Evolutionary conservation across 257 asterid genomes (phyloP).

Genomic region (Nyctanthes arbortristis): DNA sequence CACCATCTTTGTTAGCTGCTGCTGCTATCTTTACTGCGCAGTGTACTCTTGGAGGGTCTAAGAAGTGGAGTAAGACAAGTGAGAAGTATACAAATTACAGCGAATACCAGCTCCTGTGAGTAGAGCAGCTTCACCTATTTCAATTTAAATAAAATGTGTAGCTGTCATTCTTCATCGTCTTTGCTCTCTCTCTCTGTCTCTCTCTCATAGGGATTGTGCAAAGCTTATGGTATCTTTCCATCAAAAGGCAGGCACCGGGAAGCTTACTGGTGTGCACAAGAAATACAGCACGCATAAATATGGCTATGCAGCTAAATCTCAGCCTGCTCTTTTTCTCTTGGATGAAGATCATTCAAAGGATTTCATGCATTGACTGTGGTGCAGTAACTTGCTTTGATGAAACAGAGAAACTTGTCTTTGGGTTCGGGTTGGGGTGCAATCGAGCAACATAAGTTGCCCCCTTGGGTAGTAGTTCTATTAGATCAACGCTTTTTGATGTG

Average conservation of each 20-base stretch:
- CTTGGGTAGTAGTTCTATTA: background rate
- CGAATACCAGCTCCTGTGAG: constrained; percentile 72
- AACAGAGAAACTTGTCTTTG: background rate
- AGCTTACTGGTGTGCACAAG: constrained; percentile 72
- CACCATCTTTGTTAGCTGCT: constrained; percentile 84
- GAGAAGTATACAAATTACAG: constrained; percentile 59
- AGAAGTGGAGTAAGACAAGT: constrained; percentile 67
- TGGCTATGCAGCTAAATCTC: constrained; percentile 61
- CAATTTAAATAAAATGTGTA: background rate
- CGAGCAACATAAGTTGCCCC: background rate
- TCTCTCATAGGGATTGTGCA: constrained; percentile 63
- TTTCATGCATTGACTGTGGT: background rate
- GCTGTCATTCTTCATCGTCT: background rate
- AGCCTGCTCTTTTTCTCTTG: constrained; percentile 65
- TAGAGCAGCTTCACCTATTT: background rate
- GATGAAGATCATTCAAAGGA: background rate
- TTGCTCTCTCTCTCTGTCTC: background rate
- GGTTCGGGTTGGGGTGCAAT: background rate
- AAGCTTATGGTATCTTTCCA: constrained; percentile 67
- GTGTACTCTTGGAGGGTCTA: constrained; percentile 50
- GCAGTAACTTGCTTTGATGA: background rate
- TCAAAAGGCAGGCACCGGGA: constrained; percentile 65
- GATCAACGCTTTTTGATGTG: background rate
- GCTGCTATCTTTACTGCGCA: constrained; percentile 89
- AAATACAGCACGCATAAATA: constrained; percentile 74